Evolutionary conservation across 495 filamentous ascomycete species (phyloP).

Genomic region (Hypoxylon subgilvum): DNA sequence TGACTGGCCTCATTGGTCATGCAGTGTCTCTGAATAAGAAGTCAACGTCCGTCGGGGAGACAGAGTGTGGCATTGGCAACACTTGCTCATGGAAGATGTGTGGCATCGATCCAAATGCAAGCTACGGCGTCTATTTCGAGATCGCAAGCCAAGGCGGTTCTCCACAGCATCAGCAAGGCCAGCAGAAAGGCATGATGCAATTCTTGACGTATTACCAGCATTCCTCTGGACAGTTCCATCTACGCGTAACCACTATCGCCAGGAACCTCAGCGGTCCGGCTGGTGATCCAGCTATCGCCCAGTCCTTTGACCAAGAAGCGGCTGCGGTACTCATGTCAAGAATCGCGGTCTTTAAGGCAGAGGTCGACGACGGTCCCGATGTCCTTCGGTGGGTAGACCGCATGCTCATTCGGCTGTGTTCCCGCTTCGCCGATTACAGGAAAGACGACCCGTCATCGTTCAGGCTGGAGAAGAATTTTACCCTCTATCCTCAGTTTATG

Average conservation of each 20-base stretch:
- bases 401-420: slow-evolving; percentile 97
- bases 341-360: slow-evolving; percentile 98
- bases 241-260: slow-evolving; percentile 92
- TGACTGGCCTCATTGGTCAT: slow-evolving; percentile 97
- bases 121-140: slow-evolving; percentile 97
- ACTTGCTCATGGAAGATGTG: slow-evolving; percentile 99
- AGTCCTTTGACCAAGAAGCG: slow-evolving; percentile 98
- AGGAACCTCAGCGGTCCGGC: slow-evolving; percentile 91
- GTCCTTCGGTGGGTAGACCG: slow-evolving; percentile 98
- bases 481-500: slow-evolving; percentile 99
- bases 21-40: slow-evolving; percentile 98
- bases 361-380: slow-evolving; percentile 98
- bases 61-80: slow-evolving; percentile 97
- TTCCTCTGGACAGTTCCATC: slow-evolving; percentile 92
- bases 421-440: slow-evolving; percentile 95
- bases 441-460: slow-evolving; percentile 99
- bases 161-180: slow-evolving; percentile 80
- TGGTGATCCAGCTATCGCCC: slow-evolving; percentile 95
- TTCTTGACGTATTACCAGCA: slow-evolving; percentile 99
- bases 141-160: slow-evolving; percentile 94
- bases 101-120: slow-evolving; percentile 89
- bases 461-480: slow-evolving; percentile 98
- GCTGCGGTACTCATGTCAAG: slow-evolving; percentile 97
- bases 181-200: slow-evolving; percentile 95
- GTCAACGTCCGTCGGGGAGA: slow-evolving; percentile 94